phyloP scores from a whole-genome alignment of 345 rosid genomes.

The Jatropha curcas region DNA sequence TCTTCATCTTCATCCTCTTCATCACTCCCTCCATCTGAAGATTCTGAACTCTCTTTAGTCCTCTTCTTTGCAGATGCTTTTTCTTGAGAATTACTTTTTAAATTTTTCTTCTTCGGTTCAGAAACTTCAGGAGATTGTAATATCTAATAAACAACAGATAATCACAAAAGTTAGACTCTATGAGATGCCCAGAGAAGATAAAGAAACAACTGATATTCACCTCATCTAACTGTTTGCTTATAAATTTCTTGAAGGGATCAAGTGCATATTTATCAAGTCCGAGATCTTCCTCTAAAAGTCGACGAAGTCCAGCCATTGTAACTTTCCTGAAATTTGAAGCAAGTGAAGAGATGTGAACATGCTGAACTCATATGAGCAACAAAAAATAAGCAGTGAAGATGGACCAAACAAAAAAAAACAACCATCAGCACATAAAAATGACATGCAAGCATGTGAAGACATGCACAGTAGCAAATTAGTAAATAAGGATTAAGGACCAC shows the following conservation, averaged over 20 bases:
- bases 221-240: slow-evolving; percentile 60
- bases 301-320: slow-evolving; percentile 79
- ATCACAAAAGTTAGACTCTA: slow-evolving; percentile 7
- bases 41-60: slow-evolving; percentile 41
- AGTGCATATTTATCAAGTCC: slow-evolving; percentile 56
- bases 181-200: slow-evolving; percentile 5
- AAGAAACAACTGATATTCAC: slow-evolving; percentile 35
- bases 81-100: slow-evolving; percentile 35
- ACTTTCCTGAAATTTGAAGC: slow-evolving; percentile 47
- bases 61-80: slow-evolving; percentile 40
- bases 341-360: slow-evolving; percentile 18
- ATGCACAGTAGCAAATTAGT: background rate
- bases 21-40: slow-evolving; percentile 43
- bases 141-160: slow-evolving; percentile 36
- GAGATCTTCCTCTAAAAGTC: slow-evolving; percentile 87
- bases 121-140: slow-evolving; percentile 45
- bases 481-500: background rate
- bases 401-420: slow-evolving; percentile 3
- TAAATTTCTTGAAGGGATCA: slow-evolving; percentile 69
- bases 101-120: slow-evolving; percentile 45
- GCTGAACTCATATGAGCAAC: slow-evolving; percentile 2
- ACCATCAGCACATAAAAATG: background rate
- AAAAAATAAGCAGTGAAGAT: background rate
- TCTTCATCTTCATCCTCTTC: slow-evolving; percentile 46
- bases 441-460: background rate